phyloP scores from a whole-genome alignment of 78 protist species.

The Emiliania huxleyi region DNA sequence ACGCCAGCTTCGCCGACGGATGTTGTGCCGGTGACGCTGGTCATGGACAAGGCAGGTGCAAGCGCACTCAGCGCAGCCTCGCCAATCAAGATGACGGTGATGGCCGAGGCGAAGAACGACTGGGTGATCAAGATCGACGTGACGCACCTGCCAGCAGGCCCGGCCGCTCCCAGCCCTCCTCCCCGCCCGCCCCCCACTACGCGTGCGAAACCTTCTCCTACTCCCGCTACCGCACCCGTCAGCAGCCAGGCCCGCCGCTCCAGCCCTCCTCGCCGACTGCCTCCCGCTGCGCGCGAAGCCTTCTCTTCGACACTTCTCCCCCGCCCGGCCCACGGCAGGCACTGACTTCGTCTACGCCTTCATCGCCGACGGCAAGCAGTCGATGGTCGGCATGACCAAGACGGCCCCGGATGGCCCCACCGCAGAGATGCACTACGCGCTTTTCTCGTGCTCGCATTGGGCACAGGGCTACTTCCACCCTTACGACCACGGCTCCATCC shows the following conservation, averaged over 20 bases:
- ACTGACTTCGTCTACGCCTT: not conserved
- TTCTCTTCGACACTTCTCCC: no score
- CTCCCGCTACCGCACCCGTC: no score
- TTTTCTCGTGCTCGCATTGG: not conserved
- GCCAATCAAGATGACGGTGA: not conserved
- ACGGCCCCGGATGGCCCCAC: not conserved
- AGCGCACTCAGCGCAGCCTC: not conserved
- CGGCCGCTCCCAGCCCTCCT: no score
- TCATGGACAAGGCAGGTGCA: not conserved
- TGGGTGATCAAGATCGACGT: not conserved
- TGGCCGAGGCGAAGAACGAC: not conserved
- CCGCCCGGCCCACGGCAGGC: not conserved
- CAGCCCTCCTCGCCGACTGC: no score
- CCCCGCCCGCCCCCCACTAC: no score
- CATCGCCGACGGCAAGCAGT: not conserved
- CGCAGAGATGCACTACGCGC: not conserved
- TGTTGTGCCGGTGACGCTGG: not conserved
- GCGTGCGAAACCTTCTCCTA: no score
- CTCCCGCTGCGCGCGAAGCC: no score
- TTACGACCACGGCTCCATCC: not conserved
- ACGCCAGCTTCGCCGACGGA: not conserved
- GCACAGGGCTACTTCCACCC: not conserved
- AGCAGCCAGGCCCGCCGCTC: no score
- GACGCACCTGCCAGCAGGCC: no score
- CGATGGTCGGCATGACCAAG: not conserved